Evolutionary conservation across 176 grass and related monocot species (phyloP).

Genomic region (Zoysia pacifica): DNA sequence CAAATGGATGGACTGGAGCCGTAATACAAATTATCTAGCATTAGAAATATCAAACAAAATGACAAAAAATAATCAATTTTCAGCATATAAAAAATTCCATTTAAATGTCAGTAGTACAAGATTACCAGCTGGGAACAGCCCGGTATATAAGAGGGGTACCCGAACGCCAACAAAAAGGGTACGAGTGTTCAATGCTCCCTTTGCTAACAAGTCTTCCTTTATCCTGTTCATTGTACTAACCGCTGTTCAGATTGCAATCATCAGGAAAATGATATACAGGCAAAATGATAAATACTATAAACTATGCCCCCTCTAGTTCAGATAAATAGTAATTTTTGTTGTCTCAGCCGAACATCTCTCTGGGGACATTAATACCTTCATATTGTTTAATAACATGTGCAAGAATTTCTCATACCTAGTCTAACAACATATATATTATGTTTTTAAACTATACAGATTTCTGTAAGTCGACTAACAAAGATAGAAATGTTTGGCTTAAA

Average conservation of each 20-base stretch:
- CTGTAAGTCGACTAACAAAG: background rate
- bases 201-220: constrained; percentile 93
- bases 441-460: background rate
- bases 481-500: background rate
- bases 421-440: background rate
- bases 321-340: background rate
- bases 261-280: constrained; percentile 1
- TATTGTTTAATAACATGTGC: no score
- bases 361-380: background rate
- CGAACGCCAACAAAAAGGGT: constrained; percentile 99
- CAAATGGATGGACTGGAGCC: constrained; percentile 25
- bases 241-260: constrained; percentile 30
- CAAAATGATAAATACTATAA: constrained; percentile 6
- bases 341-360: background rate
- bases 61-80: constrained; percentile 6
- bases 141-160: constrained; percentile 96
- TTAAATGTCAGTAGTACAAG: constrained; percentile 39
- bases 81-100: constrained; percentile 16
- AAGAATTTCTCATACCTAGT: background rate
- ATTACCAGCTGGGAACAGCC: constrained; percentile 97
- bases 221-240: constrained; percentile 54
- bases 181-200: constrained; percentile 90
- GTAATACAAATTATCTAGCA: constrained; percentile 14
- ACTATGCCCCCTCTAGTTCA: background rate
- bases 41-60: constrained; percentile 3